Conservation (phyloP, 1,284 basidiomycete genomes). For the Veloporphyrellus conicus region DNA sequence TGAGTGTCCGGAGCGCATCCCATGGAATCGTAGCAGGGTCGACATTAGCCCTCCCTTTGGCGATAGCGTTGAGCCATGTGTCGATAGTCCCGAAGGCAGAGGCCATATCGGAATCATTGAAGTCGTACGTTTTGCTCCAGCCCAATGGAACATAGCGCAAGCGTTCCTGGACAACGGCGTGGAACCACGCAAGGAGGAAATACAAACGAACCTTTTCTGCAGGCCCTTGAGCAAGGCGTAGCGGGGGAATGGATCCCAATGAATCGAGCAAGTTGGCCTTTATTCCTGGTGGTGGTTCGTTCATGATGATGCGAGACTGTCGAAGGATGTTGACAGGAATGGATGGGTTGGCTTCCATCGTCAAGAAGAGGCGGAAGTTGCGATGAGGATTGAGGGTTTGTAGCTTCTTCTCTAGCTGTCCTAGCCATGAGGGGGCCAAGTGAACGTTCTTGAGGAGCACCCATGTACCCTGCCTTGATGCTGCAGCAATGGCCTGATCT, state of each 20-base stretch:
- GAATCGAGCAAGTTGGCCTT: conserved; percentile 93
- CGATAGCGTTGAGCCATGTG: conserved; percentile 74
- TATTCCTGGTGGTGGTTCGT: conserved; percentile 93
- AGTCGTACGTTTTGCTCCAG: conserved; percentile 95
- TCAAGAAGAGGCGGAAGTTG: conserved; percentile 92
- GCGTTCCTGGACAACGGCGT: conserved; percentile 93
- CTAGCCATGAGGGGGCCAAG: conserved; percentile 89
- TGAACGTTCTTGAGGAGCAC: conserved; percentile 96
- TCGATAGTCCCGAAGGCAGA: conserved; percentile 90
- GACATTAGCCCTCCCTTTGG: conserved; percentile 85
- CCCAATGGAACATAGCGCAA: conserved; percentile 91
- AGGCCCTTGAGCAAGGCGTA: conserved; percentile 76
- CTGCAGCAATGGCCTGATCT: conserved; percentile 88
- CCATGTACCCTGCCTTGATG: conserved; percentile 89
- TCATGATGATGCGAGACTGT: conserved; percentile 94
- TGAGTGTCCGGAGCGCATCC: conserved; percentile 83
- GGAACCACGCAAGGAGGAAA: conserved; percentile 98
- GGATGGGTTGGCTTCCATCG: conserved; percentile 90
- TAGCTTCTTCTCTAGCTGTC: conserved; percentile 93
- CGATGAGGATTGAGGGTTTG: conserved; percentile 85
- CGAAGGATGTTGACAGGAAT: conserved; percentile 95
- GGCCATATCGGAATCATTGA: conserved; percentile 97
- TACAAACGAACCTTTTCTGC: conserved; percentile 87
- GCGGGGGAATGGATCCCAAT: conserved; percentile 68
- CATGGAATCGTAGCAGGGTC: conserved; percentile 89